Evolutionary conservation across 2,329 filamentous ascomycete genomes (phyloP), one percentile per base, ranked within the genome.

Genomic region (Fusarium secorum): DNA sequence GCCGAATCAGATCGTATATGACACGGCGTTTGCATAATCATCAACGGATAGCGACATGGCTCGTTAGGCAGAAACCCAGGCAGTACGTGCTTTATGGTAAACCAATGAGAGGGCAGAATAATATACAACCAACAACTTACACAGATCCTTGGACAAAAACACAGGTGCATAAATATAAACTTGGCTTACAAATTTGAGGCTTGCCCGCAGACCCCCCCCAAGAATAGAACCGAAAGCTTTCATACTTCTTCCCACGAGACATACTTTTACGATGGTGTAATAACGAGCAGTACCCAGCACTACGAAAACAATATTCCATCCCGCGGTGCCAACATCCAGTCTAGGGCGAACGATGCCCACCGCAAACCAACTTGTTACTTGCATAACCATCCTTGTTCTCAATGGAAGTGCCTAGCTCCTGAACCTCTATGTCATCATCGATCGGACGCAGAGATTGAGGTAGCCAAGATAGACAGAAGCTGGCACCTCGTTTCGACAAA

Each of bases 11-110:
- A 33, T 20, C 9, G 17, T 17, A 41, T 33, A n/a, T 33, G 14
- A 14, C 6, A 64, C 15, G 32, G 33, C 44, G 38, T 38, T 59
- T 51, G 32, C 51, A 17, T 49, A 44, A n/a, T 64, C 22, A 44
- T 32, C 15, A 48, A 22, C n/a, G n/a, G n/a, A 32, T 24, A 49
- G 22, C 11, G 38, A 64, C 26, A 49, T 64, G 42, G 36, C 32
- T 42, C 26, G 15, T 38, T 52, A 66, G 60, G 60, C 54, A 66
- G 62, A 60, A 66, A 30, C 26, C 39, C 33, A 66, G 63, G 52
- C 52, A 65, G 54, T 36, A 11, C 42, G 33, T 44, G 30, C 30
- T 35, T 28, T 13, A n/a, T n/a, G 9, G 20, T 35, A 11, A 39
- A 56, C 63, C 63, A 66, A 66, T 59, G 44, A 24, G 15, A 56